Conservation (phyloP, 2,329 filamentous ascomycete genomes). For the Fusarium sp. region DNA sequence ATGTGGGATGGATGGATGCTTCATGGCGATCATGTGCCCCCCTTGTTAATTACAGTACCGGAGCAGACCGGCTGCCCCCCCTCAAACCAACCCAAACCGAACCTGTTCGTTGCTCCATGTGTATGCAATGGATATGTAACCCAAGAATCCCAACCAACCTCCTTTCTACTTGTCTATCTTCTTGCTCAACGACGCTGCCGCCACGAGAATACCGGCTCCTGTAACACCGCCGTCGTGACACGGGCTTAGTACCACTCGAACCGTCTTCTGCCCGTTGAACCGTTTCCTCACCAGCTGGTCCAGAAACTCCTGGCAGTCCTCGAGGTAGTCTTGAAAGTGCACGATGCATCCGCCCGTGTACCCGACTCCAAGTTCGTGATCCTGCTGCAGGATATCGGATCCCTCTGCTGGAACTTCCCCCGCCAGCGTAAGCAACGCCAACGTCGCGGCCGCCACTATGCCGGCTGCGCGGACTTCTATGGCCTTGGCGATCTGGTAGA, state of each 20-base stretch:
- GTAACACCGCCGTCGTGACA: conserved; percentile 73
- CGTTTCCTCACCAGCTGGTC: conserved; percentile 60
- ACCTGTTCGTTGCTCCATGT: background rate
- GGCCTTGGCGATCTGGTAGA: conserved; percentile 75
- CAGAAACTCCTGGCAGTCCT: conserved; percentile 76
- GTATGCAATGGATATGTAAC: conserved; percentile 18
- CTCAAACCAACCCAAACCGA: background rate
- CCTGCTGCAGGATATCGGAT: conserved; percentile 22
- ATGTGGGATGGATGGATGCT: background rate
- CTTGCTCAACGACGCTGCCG: conserved; percentile 52
- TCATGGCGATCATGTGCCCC: conserved; percentile 20
- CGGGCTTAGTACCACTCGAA: conserved; percentile 62
- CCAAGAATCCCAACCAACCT: conserved; percentile 4
- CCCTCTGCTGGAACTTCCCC: conserved; percentile 68
- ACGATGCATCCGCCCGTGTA: conserved; percentile 85
- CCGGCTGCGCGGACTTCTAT: conserved; percentile 80
- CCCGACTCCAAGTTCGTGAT: conserved; percentile 75
- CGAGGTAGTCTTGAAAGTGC: conserved; percentile 80
- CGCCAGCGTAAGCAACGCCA: conserved; percentile 76
- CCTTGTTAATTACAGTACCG: conserved; percentile 34
- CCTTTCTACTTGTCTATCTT: conserved; percentile 48
- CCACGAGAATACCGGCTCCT: conserved; percentile 71
- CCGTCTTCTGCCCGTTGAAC: conserved; percentile 45
- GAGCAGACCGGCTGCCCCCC: conserved; percentile 24
- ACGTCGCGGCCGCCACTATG: conserved; percentile 77